These are phyloP conservation scores for Zygoascus tannicola DNA, from an alignment of 805 yeast species.

Conservation along the genomic window DNA sequence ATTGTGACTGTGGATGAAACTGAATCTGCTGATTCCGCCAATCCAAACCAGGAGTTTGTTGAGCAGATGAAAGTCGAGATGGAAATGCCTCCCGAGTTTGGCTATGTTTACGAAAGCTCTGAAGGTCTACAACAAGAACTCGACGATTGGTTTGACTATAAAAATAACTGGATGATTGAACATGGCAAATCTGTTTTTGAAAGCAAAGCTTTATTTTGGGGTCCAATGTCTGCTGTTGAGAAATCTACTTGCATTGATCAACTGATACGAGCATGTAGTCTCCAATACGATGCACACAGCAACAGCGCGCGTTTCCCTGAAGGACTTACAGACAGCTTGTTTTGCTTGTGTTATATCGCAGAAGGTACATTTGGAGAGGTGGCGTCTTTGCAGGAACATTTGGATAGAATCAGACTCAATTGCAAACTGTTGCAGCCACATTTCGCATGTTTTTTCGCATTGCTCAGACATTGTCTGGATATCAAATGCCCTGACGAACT, in stretches of 20 bases:
- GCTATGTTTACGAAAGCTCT: constrained; percentile 35
- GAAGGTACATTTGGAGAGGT: constrained; percentile 26
- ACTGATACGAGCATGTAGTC: not conserved
- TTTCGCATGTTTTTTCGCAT: not conserved
- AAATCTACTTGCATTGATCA: constrained; percentile 2
- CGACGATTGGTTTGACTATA: constrained; percentile 38
- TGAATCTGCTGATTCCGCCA: constrained; percentile 6
- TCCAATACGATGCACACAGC: too few species aligned
- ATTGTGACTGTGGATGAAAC: constrained; percentile 19
- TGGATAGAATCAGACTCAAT: constrained; percentile 21
- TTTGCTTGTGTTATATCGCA: constrained; percentile 23
- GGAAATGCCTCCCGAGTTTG: constrained; percentile 34
- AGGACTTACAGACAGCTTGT: not conserved
- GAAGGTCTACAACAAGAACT: constrained; percentile 34
- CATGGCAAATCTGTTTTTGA: constrained; percentile 10
- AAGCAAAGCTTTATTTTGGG: not conserved
- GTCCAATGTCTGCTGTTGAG: not conserved
- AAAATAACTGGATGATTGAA: constrained; percentile 15
- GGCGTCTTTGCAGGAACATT: constrained; percentile 18
- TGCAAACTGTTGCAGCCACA: constrained; percentile 13
- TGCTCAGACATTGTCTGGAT: not conserved
- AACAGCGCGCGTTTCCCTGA: too few species aligned
- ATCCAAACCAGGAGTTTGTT: constrained; percentile 11
- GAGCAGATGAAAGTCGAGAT: constrained; percentile 12
- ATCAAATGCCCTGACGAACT: not conserved